Conservation (phyloP, 2,329 filamentous ascomycete genomes). For the Laburnicola sp. region DNA sequence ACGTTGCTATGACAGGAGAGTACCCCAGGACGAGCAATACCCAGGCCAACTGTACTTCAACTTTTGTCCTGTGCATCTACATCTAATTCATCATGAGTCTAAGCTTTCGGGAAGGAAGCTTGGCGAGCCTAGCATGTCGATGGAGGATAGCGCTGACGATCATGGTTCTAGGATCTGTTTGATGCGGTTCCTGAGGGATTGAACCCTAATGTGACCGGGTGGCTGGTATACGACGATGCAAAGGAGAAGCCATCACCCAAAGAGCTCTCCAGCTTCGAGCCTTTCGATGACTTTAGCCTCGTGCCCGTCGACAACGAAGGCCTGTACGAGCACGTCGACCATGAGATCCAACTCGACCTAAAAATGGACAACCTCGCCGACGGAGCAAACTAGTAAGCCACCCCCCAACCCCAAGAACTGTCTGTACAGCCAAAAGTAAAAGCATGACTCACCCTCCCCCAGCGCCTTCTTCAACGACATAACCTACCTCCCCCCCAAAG, state of each 20-base stretch:
- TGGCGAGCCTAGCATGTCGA: not conserved
- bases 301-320: constrained; percentile 68
- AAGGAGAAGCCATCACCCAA: constrained; percentile 56
- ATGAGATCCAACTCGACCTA: constrained; percentile 62
- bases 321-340: constrained; percentile 64
- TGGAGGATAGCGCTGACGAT: constrained; percentile 13
- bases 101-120: constrained; percentile 4
- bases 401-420: not conserved
- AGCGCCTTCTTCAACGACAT: constrained; percentile 68
- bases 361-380: constrained; percentile 69
- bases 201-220: constrained; percentile 64
- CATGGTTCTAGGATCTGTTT: constrained; percentile 55
- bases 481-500: constrained; percentile 73
- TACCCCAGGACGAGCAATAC: too few species aligned
- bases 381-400: constrained; percentile 64
- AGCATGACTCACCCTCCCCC: constrained; percentile 1
- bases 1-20: too few species aligned
- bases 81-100: not conserved
- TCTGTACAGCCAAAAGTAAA: not conserved
- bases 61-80: not conserved
- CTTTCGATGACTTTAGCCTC: constrained; percentile 74
- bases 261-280: constrained; percentile 62
- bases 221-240: constrained; percentile 58
- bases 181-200: constrained; percentile 67
- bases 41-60: too few species aligned